These are phyloP conservation scores for Perkinsus olseni DNA, from an alignment of 169 alveolate species.

Conservation along the genomic window DNA sequence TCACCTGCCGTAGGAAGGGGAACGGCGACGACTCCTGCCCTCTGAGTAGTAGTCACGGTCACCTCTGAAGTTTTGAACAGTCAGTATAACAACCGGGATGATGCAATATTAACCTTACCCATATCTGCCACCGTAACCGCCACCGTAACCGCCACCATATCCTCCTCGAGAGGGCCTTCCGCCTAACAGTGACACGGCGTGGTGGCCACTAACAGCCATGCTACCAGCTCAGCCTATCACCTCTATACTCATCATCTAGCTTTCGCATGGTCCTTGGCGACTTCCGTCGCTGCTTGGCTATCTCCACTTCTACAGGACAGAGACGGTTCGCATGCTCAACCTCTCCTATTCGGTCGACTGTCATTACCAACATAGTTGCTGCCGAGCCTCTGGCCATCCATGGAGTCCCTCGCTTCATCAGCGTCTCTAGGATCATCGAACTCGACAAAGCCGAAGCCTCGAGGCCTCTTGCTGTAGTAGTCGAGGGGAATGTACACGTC, in stretches of 20 bases:
- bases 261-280: neutral
- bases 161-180: neutral
- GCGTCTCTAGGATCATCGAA: slow-evolving; percentile 63
- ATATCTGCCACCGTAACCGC: neutral
- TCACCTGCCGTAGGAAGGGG: neutral
- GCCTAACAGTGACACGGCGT: too few relatives aligned
- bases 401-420: slow-evolving; percentile 58
- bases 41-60: neutral
- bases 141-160: neutral
- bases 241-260: neutral
- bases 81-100: neutral
- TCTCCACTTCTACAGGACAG: neutral
- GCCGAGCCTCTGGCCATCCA: slow-evolving; percentile 59
- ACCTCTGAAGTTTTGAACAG: neutral
- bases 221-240: neutral
- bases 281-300: neutral
- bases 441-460: slow-evolving; percentile 82
- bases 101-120: neutral
- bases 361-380: slow-evolving; percentile 28
- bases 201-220: too few relatives aligned
- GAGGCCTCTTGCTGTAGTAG: slow-evolving; percentile 71
- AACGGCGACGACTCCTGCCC: neutral
- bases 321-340: too few relatives aligned
- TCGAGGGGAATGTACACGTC: slow-evolving; percentile 84
- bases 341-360: too few relatives aligned